These are phyloP conservation scores for Tuber aestivum DNA, from an alignment of 495 filamentous ascomycete species.

Conservation along the genomic window DNA sequence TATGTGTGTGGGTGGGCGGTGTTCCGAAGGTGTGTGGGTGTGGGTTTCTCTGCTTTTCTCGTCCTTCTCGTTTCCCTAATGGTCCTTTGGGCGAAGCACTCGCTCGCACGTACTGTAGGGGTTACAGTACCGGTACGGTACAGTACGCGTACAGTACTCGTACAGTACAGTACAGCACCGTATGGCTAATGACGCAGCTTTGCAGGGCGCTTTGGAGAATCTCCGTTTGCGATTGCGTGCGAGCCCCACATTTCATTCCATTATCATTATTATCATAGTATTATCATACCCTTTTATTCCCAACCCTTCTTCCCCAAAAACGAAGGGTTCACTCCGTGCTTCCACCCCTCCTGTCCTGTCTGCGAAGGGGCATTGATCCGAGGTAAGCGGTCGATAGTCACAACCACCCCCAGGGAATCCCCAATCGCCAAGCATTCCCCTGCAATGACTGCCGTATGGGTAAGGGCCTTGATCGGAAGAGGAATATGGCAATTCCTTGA, in stretches of 20 bases:
- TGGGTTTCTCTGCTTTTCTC: no score
- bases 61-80: no score
- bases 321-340: neutral
- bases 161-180: no score
- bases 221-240: constrained; percentile 24
- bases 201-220: constrained; percentile 11
- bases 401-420: constrained; percentile 13
- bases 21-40: no score
- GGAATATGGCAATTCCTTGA: constrained; percentile 23
- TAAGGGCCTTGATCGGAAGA: constrained; percentile 2
- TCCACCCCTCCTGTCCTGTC: constrained; percentile 10
- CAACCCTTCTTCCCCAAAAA: neutral
- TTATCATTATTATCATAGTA: neutral
- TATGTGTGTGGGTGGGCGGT: no score
- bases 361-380: constrained; percentile 27
- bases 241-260: constrained; percentile 30
- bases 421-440: constrained; percentile 5
- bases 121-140: no score
- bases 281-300: neutral
- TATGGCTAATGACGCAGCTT: constrained; percentile 27
- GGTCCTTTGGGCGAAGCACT: no score
- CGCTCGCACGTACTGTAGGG: no score
- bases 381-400: constrained; percentile 12
- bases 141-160: no score
- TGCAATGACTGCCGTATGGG: constrained; percentile 2